Conservation (phyloP, 352 stramenopile species). For the Thraustochytrium sp. region DNA sequence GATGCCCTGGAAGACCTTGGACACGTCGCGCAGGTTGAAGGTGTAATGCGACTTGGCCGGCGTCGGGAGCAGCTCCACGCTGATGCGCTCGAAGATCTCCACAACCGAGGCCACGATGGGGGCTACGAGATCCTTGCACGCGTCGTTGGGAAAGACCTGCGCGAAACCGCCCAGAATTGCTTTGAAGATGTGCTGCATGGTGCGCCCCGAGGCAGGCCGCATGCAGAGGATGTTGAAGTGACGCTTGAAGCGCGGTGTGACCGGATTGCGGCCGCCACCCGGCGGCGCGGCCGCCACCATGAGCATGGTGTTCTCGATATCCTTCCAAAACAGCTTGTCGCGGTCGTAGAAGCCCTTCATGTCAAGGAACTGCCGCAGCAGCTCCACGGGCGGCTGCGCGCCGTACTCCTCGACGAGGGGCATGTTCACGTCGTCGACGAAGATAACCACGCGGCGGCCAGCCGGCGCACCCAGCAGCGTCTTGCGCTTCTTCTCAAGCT, state of each 20-base stretch:
- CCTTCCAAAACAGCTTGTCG: conserved; percentile 93
- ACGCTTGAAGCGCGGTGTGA: conserved; percentile 83
- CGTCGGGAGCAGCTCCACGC: conserved; percentile 79
- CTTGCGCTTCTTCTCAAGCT: conserved; percentile 92
- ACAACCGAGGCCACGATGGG: conserved; percentile 78
- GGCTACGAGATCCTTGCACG: conserved; percentile 57
- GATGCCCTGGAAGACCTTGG: conserved; percentile 90
- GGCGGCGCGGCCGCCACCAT: conserved; percentile 79
- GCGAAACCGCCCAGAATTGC: conserved; percentile 87
- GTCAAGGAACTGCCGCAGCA: conserved; percentile 87
- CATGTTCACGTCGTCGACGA: conserved; percentile 92
- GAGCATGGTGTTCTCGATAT: conserved; percentile 85
- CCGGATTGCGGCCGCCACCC: conserved; percentile 68
- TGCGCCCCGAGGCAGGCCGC: conserved; percentile 72
- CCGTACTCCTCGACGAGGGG: conserved; percentile 87
- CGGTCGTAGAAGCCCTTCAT: conserved; percentile 91
- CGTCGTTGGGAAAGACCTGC: conserved; percentile 68
- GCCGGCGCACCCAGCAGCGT: conserved; percentile 79
- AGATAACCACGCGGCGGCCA: conserved; percentile 79
- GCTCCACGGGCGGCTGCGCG: conserved; percentile 83
- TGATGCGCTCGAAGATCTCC: conserved; percentile 86
- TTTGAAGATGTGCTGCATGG: conserved; percentile 83
- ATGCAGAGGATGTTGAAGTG: conserved; percentile 93
- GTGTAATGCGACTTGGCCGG: conserved; percentile 79
- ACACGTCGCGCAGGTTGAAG: conserved; percentile 91